Percentiles rank a stretch among this genome's conserved stretches.
phyloP scores from a whole-genome alignment of 768 basidiomycete genomes.

The Plicaturopsis crispa region DNA sequence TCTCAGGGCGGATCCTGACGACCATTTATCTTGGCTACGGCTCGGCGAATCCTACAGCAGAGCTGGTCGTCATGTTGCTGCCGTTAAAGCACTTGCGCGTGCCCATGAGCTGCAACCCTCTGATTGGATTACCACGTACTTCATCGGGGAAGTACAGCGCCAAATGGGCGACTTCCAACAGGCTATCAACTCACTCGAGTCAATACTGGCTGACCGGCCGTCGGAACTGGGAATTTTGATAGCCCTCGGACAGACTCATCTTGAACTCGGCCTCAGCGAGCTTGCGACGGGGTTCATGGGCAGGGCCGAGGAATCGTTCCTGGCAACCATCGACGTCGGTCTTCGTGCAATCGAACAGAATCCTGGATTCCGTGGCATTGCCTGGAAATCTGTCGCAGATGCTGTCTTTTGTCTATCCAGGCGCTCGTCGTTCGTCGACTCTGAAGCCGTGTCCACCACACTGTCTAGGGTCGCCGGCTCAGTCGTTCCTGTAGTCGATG shows the following conservation, averaged over 20 bases:
- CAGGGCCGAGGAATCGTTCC: constrained; percentile 69
- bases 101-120: constrained; percentile 66
- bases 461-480: too few species aligned
- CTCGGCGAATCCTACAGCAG: constrained; percentile 88
- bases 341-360: constrained; percentile 40
- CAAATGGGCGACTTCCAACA: constrained; percentile 69
- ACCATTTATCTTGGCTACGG: constrained; percentile 80
- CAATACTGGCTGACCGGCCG: constrained; percentile 47
- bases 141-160: constrained; percentile 79
- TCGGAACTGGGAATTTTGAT: constrained; percentile 66
- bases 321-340: constrained; percentile 47
- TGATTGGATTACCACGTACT: constrained; percentile 79
- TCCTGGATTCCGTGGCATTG: constrained; percentile 58
- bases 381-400: constrained; percentile 84
- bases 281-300: constrained; percentile 60
- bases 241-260: constrained; percentile 61
- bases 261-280: constrained; percentile 66
- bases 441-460: constrained; percentile 11
- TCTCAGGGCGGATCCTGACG: constrained; percentile 68
- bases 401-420: constrained; percentile 60
- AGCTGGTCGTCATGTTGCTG: constrained; percentile 83
- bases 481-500: constrained; percentile 33
- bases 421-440: constrained; percentile 39
- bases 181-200: constrained; percentile 61
- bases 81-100: constrained; percentile 75